These are phyloP conservation scores for Fusarium stilboides DNA, from an alignment of 2,329 filamentous ascomycete genomes.

Conservation along the genomic window DNA sequence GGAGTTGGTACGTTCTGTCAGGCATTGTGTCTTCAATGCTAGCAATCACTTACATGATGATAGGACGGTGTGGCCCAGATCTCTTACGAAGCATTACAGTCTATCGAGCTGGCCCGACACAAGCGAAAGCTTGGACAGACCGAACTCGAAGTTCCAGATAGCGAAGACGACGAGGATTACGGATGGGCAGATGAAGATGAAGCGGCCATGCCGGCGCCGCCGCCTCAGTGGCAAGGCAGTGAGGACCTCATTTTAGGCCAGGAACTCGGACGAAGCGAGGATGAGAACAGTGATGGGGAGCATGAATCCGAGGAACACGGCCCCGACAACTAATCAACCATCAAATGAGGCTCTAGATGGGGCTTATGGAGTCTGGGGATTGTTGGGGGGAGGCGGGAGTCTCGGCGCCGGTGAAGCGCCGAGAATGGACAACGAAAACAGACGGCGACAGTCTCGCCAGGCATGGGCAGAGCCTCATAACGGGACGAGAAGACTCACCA, in stretches of 20 bases:
- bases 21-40: slow-evolving; percentile 27
- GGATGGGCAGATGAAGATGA: slow-evolving; percentile 80
- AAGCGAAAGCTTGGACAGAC: slow-evolving; percentile 77
- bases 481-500: slow-evolving; percentile 9
- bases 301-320: slow-evolving; percentile 41
- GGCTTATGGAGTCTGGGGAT: slow-evolving; percentile 41
- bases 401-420: slow-evolving; percentile 54
- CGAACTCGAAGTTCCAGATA: slow-evolving; percentile 72
- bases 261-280: slow-evolving; percentile 59
- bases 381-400: slow-evolving; percentile 17
- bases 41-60: slow-evolving; percentile 44
- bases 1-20: slow-evolving; percentile 57
- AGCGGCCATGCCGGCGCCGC: slow-evolving; percentile 70
- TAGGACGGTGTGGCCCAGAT: slow-evolving; percentile 62
- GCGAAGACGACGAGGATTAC: slow-evolving; percentile 78
- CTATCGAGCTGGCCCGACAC: slow-evolving; percentile 55
- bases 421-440: slow-evolving; percentile 46
- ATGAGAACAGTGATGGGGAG: slow-evolving; percentile 45
- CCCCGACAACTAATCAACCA: slow-evolving; percentile 41
- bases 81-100: slow-evolving; percentile 59
- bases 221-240: slow-evolving; percentile 78
- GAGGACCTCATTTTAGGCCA: slow-evolving; percentile 73
- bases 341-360: slow-evolving; percentile 43
- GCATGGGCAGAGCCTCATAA: slow-evolving; percentile 40
- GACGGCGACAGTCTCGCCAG: slow-evolving; percentile 31